Percentiles rank a stretch among this genome's conserved stretches.
Conservation (phyloP, 495 filamentous ascomycete species). For the Daldinia vernicosa region DNA sequence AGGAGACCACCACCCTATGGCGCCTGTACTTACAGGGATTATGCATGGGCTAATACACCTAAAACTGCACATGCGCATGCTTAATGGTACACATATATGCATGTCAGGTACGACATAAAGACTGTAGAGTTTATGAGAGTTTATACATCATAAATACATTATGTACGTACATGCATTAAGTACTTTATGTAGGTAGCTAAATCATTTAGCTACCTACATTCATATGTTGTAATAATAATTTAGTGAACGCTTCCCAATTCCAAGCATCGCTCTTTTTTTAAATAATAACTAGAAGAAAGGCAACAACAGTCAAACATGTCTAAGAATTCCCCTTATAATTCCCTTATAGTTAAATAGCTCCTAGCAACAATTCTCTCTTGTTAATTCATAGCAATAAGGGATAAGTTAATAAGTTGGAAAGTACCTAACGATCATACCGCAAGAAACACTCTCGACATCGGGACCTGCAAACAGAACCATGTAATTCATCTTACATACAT, state of each 20-base stretch:
- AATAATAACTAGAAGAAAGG: neutral
- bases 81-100: slow-evolving; percentile 12
- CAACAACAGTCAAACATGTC: no score
- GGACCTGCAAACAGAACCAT: neutral
- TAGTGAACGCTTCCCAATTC: neutral
- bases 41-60: slow-evolving; percentile 32
- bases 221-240: neutral
- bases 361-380: neutral
- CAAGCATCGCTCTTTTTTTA: neutral
- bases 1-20: slow-evolving; percentile 11
- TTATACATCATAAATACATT: neutral
- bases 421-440: neutral
- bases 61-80: slow-evolving; percentile 20
- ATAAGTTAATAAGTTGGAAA: neutral
- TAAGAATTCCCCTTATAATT: no score
- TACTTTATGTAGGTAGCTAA: neutral
- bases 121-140: neutral
- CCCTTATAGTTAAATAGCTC: neutral
- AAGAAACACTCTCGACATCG: neutral
- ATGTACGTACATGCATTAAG: neutral
- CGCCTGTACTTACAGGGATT: slow-evolving; percentile 31
- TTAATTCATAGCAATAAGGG: neutral
- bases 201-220: no score
- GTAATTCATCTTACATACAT: neutral
- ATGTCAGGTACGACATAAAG: slow-evolving; percentile 37